Evolutionary conservation across 208 protist species (phyloP), one percentile per base, ranked within the genome.

Genomic region (Tritrichomonas foetus): DNA sequence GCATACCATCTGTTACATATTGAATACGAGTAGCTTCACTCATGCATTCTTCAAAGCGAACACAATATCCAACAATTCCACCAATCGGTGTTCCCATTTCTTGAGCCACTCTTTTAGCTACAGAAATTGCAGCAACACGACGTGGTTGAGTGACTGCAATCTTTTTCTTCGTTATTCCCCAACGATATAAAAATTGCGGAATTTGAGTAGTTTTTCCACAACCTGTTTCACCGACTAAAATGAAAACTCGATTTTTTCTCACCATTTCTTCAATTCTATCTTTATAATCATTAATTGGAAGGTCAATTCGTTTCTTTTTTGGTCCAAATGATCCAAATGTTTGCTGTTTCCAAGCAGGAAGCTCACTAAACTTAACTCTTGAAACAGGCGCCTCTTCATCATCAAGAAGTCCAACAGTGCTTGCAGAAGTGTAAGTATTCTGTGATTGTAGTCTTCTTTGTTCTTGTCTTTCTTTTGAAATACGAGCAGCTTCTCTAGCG

Each of bases 1-100:
- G 94, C 97, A 99, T 99, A 97, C 98, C 98, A 96, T 99, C 98
- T 0, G 98, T 99, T 94, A 99, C 96, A 95, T 99, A 99, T 94
- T 99, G 99, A 13, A 99, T 96, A 0, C 96, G 95, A 14, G 99
- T 99, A 44, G 98, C 96, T 22, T 96, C 94, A 14, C 95, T 97
- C 33, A 97, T 98, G 82, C 96, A 97, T 94, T 99, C 98, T 93
- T 99, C 98, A 95, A 99, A 99, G 93, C 99, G 97, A 95, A 99
- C 98, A 13, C 95, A 96, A 95, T 99, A 99, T 22, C 99, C 99
- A 3, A 99, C 49, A 5, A 92, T 36, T 11, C 44, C 92, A 25
- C 95, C 95, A 16, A 96, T n/a, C 47, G 22, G 20, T 41, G 22
- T 49, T 75, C 57, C 93, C 22, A 89, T 55, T 80, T 95, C 94